These are phyloP conservation scores for Pythium aristosporum DNA, from an alignment of 352 stramenopile genomes.

Conservation along the genomic window DNA sequence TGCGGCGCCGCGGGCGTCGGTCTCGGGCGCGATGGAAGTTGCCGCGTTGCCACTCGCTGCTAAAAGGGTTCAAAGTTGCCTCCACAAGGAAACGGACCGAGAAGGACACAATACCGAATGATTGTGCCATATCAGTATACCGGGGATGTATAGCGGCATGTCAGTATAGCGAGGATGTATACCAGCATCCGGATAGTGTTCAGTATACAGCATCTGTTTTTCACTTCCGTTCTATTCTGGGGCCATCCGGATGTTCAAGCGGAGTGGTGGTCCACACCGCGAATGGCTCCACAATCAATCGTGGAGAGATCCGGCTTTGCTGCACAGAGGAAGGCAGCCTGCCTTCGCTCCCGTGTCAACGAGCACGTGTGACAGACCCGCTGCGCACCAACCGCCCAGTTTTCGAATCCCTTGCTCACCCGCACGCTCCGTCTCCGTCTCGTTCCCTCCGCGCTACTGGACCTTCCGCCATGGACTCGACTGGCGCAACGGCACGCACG, in stretches of 20 bases:
- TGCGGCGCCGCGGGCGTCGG: background rate
- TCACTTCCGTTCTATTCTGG: constrained; percentile 19
- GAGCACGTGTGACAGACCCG: constrained; percentile 24
- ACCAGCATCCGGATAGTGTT: constrained; percentile 5
- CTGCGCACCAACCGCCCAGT: background rate
- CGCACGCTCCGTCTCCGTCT: background rate
- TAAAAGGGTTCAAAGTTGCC: constrained; percentile 28
- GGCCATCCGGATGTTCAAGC: constrained; percentile 15
- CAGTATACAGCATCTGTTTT: constrained; percentile 14
- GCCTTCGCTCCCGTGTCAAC: background rate
- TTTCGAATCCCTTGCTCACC: background rate
- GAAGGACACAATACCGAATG: constrained; percentile 10
- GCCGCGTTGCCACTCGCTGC: background rate
- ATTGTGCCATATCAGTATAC: background rate
- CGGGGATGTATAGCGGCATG: too few relatives aligned
- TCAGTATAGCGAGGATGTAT: constrained; percentile 13
- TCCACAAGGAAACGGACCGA: constrained; percentile 8
- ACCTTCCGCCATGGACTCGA: constrained; percentile 64
- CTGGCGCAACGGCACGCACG: constrained; percentile 70
- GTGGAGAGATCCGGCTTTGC: too few relatives aligned
- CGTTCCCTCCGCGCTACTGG: background rate
- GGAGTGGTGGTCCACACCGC: constrained; percentile 21
- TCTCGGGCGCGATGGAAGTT: background rate
- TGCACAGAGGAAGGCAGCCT: too few relatives aligned
- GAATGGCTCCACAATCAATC: constrained; percentile 23